Percentiles rank a stretch among this genome's conserved stretches.
phyloP scores from a whole-genome alignment of 345 rosid species.

The Euphorbia pulcherrima region DNA sequence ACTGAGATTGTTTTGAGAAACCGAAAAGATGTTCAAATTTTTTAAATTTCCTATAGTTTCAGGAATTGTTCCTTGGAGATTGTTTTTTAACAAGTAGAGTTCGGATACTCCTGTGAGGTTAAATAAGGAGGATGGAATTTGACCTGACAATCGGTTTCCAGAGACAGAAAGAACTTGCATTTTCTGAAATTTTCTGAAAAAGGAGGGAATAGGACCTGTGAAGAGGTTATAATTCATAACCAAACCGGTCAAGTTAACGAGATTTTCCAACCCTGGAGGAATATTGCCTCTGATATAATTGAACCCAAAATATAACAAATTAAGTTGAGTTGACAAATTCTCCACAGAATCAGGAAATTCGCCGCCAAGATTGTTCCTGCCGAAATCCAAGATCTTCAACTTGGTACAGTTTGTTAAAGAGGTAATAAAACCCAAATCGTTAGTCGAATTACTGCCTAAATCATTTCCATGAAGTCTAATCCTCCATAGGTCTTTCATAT shows the following conservation, averaged over 20 bases:
- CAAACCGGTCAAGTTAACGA: constrained; percentile 23
- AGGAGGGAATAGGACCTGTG: constrained; percentile 17
- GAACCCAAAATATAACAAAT: neutral
- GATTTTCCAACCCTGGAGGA: constrained; percentile 10
- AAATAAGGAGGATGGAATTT: constrained; percentile 20
- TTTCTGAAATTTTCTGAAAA: constrained; percentile 16
- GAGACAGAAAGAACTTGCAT: neutral
- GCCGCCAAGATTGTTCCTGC: constrained; percentile 14
- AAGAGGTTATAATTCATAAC: constrained; percentile 6
- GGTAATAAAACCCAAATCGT: constrained; percentile 18
- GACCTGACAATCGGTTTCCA: constrained; percentile 8
- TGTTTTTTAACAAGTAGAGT: constrained; percentile 6
- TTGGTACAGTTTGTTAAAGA: constrained; percentile 22
- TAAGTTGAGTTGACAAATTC: constrained; percentile 21
- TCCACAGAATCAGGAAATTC: constrained; percentile 18
- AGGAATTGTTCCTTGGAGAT: constrained; percentile 21
- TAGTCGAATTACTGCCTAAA: constrained; percentile 14
- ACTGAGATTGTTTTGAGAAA: constrained; percentile 21
- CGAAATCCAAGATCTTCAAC: constrained; percentile 3
- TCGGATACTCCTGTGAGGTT: constrained; percentile 9
- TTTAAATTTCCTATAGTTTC: constrained; percentile 6
- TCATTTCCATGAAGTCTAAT: constrained; percentile 15
- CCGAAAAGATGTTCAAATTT: neutral
- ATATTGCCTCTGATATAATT: constrained; percentile 22
- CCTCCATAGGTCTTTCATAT: constrained; percentile 13